phyloP scores from a whole-genome alignment of 768 basidiomycete species.

The Tricholoma hemisulphureum region DNA sequence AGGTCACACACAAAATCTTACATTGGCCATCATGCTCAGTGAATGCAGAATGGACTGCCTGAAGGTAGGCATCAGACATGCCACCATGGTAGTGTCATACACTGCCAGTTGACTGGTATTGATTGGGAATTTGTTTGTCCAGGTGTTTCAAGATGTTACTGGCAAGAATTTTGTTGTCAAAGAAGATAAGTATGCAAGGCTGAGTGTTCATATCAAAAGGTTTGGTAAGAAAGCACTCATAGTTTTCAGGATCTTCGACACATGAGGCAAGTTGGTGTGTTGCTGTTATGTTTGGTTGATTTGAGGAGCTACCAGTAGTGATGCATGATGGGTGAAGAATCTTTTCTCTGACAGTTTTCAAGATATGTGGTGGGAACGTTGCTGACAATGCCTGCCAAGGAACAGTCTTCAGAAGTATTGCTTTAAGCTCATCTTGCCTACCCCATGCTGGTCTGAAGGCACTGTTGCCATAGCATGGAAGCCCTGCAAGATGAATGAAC shows the following conservation, averaged over 20 bases:
- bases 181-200: not conserved
- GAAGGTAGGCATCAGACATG: not conserved
- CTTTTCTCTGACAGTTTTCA: not conserved
- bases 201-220: not conserved
- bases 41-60: not conserved
- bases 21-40: not conserved
- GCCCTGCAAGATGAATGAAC: not conserved
- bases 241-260: not conserved
- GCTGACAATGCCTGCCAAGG: not conserved
- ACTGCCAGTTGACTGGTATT: not conserved
- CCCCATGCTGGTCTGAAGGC: not conserved
- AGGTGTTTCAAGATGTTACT: not conserved
- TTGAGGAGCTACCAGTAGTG: not conserved
- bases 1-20: not conserved
- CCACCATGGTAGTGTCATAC: not conserved
- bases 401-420: not conserved
- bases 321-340: not conserved
- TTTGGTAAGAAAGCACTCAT: not conserved
- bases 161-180: not conserved
- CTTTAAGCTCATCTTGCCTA: not conserved
- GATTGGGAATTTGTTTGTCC: not conserved
- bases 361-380: not conserved
- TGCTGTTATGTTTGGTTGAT: not conserved
- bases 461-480: not conserved
- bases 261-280: not conserved